Conservation (phyloP, 169 alveolate genomes). For the Prorocentrum cordatum region DNA sequence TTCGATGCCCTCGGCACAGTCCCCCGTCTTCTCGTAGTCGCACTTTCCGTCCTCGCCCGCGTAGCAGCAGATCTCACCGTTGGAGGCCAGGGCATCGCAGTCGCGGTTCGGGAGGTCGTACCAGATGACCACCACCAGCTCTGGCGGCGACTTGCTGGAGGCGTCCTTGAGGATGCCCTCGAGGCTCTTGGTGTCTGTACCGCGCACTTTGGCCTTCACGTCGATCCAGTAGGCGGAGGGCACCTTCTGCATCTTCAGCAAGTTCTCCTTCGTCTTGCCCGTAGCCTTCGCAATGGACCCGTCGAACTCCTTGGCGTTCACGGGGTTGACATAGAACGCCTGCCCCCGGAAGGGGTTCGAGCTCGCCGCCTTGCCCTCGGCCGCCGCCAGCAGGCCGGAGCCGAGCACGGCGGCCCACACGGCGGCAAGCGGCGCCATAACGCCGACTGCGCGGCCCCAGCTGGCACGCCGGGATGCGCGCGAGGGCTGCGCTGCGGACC, state of each 20-base stretch:
- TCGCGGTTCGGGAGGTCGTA: constrained; percentile 53
- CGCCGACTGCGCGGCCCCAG: too few species aligned
- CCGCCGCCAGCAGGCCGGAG: too few species aligned
- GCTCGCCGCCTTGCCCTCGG: too few species aligned
- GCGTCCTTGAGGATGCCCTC: constrained; percentile 45
- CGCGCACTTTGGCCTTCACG: background rate
- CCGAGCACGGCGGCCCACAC: too few species aligned
- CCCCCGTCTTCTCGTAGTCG: background rate
- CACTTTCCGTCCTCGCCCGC: constrained; percentile 7
- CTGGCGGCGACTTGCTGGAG: constrained; percentile 34
- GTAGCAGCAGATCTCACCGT: constrained; percentile 37
- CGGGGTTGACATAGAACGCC: background rate
- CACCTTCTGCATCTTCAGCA: constrained; percentile 3
- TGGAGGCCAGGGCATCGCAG: constrained; percentile 32
- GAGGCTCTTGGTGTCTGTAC: background rate
- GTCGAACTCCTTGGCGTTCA: background rate
- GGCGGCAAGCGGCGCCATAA: too few species aligned
- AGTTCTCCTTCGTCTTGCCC: background rate
- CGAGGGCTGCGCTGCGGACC: too few species aligned
- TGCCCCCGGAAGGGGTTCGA: constrained; percentile 1
- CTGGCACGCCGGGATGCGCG: too few species aligned
- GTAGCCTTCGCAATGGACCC: background rate
- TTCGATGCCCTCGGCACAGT: background rate
- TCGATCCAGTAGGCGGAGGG: constrained; percentile 13
- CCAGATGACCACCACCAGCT: constrained; percentile 36